phyloP scores from a whole-genome alignment of 108 stramenopile genomes.

The Nitzschia palea region DNA sequence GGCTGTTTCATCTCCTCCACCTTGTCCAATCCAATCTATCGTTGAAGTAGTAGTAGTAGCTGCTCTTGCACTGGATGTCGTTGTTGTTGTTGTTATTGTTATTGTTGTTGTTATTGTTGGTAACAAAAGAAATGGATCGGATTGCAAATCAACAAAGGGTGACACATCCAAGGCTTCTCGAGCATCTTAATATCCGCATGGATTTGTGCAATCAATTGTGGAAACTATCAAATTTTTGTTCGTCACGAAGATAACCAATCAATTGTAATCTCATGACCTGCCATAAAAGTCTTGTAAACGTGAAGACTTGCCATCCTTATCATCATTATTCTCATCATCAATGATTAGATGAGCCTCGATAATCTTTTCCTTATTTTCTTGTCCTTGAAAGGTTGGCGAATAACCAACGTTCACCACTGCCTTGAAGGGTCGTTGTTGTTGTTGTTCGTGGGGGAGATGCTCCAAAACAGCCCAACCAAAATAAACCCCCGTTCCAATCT shows the following conservation, averaged over 20 bases:
- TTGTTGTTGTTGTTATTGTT: background rate
- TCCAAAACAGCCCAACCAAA: constrained; percentile 82
- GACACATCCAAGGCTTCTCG: constrained; percentile 45
- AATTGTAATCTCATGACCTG: constrained; percentile 76
- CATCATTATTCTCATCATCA: constrained; percentile 17
- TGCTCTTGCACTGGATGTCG: too few relatives aligned
- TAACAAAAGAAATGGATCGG: constrained; percentile 37
- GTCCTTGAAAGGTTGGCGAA: constrained; percentile 88
- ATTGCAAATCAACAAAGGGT: constrained; percentile 36
- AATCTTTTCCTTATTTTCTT: constrained; percentile 86
- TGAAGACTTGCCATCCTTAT: constrained; percentile 4
- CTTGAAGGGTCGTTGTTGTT: constrained; percentile 32
- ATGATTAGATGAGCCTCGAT: constrained; percentile 86
- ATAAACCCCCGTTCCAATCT: constrained; percentile 77
- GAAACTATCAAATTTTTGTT: constrained; percentile 79
- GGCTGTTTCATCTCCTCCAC: constrained; percentile 66
- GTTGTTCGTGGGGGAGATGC: background rate
- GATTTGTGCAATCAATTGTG: constrained; percentile 73
- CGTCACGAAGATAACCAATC: constrained; percentile 71
- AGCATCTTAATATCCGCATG: constrained; percentile 69
- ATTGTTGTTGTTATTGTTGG: background rate
- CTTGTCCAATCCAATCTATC: constrained; percentile 61
- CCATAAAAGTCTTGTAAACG: constrained; percentile 73
- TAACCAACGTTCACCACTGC: constrained; percentile 91
- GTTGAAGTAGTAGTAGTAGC: too few relatives aligned